A percentile compares a stretch with the other conserved stretches of the same genome.
Evolutionary conservation across 2,329 filamentous ascomycete species (phyloP).

Genomic region (Talaromyces sp.): DNA sequence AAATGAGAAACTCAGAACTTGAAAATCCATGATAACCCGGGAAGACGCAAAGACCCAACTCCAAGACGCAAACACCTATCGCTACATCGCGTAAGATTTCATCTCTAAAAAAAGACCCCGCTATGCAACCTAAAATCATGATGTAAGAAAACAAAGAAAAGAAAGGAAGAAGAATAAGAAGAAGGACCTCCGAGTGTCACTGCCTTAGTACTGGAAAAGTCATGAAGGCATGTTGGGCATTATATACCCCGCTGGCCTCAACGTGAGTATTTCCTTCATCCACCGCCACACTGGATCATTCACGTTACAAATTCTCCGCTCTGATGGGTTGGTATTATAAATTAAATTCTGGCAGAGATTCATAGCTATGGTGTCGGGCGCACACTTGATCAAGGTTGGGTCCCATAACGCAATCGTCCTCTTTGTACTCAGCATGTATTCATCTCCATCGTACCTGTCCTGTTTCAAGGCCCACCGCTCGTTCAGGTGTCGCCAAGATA

Average conservation of each 20-base stretch:
- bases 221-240: background rate
- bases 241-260: background rate
- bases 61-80: background rate
- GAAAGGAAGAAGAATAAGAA: too few species aligned
- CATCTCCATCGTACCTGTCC: background rate
- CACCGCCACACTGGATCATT: slow-evolving; percentile 2
- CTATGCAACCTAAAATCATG: background rate
- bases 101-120: background rate
- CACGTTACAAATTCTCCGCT: slow-evolving; percentile 3
- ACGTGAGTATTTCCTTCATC: slow-evolving; percentile 6
- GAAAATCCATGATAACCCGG: background rate
- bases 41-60: background rate
- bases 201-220: background rate
- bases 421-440: slow-evolving; percentile 8
- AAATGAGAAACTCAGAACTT: background rate
- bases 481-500: background rate
- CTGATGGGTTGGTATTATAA: background rate
- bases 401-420: slow-evolving; percentile 7
- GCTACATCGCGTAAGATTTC: background rate
- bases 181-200: background rate
- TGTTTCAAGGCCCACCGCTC: background rate
- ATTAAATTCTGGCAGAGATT: slow-evolving; percentile 3
- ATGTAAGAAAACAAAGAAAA: too few species aligned
- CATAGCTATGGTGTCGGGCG: background rate
- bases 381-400: background rate